These are phyloP conservation scores for Septoria linicola DNA, from an alignment of 2,329 filamentous ascomycete species.

Conservation along the genomic window DNA sequence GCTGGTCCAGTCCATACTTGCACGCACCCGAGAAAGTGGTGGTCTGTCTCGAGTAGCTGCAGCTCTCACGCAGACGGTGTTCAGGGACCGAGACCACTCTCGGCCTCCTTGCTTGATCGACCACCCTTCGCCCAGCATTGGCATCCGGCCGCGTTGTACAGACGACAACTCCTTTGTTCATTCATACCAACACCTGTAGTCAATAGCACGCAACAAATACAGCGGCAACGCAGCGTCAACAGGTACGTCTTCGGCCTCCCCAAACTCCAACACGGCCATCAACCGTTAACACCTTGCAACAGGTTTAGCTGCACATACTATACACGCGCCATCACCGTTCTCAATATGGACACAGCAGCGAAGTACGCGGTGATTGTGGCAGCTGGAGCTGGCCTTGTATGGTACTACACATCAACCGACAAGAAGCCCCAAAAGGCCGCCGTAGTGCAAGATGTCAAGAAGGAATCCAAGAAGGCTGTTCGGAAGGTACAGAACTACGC, in stretches of 20 bases:
- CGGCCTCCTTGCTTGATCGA: neutral
- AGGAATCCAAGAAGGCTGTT: constrained; percentile 14
- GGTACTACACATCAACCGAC: constrained; percentile 18
- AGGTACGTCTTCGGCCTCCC: neutral
- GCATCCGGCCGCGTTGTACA: neutral
- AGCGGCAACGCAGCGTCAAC: neutral
- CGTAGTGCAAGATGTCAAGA: constrained; percentile 11
- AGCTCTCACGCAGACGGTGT: too few species aligned
- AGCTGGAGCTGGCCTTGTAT: constrained; percentile 6
- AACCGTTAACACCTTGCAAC: neutral
- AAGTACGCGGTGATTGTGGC: constrained; percentile 12
- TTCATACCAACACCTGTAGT: neutral
- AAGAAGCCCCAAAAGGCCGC: constrained; percentile 15
- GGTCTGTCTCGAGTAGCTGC: too few species aligned
- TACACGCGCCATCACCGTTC: neutral
- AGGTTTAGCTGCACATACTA: neutral
- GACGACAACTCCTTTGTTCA: neutral
- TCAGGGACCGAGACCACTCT: neutral
- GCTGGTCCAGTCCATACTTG: too few species aligned
- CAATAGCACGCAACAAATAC: neutral
- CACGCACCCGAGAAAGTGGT: too few species aligned
- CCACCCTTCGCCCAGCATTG: neutral
- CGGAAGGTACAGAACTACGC: constrained; percentile 13
- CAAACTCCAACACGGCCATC: neutral
- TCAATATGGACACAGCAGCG: constrained; percentile 11